Base-by-base conservation (phyloP, 257 asterid species). In the Nemophila menziesii region DNA sequence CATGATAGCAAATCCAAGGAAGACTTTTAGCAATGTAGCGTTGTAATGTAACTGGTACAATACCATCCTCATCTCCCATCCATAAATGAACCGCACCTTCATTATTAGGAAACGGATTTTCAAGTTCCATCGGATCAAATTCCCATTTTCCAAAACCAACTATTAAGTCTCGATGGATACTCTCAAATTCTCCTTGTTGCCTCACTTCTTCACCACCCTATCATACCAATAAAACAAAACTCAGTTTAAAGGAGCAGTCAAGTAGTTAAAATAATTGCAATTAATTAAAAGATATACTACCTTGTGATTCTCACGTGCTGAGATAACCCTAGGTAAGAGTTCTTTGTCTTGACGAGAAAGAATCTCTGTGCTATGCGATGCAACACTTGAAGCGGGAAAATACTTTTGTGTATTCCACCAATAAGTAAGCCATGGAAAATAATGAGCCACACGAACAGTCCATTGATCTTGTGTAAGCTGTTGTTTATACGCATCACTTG, bases 381-480 rank as follows among this genome's bases (percentile, higher is more conserved):
- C 34, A 47, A 68, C 70, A 55, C 76, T 54, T 2, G 33, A 26
- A 33, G 45, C 20, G 12, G 96, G 86, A 66, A 89, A 84, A 3
- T 71, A 43, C n/a, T 74, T 81, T 61, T 84, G 98, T 41, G 93
- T 71, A 68, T 76, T 84, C 98, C 98, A 89, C 96, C 81, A 89
- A 64, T 72, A 57, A 37, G 70, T 72, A 54, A 89, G 87, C 98
- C 93, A 84, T 3, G 98, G 93, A 43, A 62, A 12, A 53, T 80
- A 52, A 42, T 81, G 93, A 60, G 81, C 69, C 42, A 89, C 82
- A 51, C 94, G 85, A 33, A 78, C 24, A 44, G 84, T 73, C 98
- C 96, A 84, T 23, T 65, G 92, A 51, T 89, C 94, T 62, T 48
- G 85, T 11, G 57, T 20, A 27, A 63, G 67, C 61, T 68, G 85